phyloP scores from a whole-genome alignment of 2,329 filamentous ascomycete genomes.

The Diaporthe ilicicola region DNA sequence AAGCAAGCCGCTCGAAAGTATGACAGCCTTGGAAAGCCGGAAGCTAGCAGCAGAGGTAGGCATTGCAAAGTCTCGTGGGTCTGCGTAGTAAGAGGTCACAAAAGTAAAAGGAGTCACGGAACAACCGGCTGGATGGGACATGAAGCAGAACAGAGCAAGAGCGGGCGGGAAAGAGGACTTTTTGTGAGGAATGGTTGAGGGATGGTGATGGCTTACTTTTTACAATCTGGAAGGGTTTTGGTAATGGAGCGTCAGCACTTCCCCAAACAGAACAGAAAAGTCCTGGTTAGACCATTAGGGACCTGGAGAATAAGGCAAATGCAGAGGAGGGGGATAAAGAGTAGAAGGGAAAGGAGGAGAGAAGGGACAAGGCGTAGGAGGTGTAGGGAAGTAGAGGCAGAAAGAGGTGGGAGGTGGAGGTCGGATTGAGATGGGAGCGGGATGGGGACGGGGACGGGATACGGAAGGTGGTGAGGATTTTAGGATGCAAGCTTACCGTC shows the following conservation, averaged over 20 bases:
- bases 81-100: neutral
- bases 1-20: neutral
- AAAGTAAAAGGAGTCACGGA: neutral
- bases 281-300: slow-evolving; percentile 5
- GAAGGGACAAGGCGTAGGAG: neutral
- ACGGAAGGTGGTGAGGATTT: slow-evolving; percentile 22
- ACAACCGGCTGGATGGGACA: neutral
- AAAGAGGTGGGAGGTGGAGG: neutral
- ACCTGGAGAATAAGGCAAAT: neutral
- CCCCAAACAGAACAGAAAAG: neutral
- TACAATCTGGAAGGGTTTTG: slow-evolving; percentile 8
- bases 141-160: neutral
- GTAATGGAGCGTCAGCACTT: slow-evolving; percentile 7
- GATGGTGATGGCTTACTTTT: slow-evolving; percentile 2
- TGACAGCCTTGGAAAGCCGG: neutral
- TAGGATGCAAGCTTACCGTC: neutral
- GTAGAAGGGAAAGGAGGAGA: neutral
- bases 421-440: neutral
- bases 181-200: neutral
- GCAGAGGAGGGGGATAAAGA: neutral
- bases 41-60: neutral
- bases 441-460: slow-evolving; percentile 1
- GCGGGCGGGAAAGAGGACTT: neutral
- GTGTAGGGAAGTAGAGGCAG: neutral
- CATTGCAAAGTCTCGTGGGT: neutral